These are phyloP conservation scores for Trichoderma arundinaceum DNA, from an alignment of 2,329 filamentous ascomycete species.

Conservation along the genomic window DNA sequence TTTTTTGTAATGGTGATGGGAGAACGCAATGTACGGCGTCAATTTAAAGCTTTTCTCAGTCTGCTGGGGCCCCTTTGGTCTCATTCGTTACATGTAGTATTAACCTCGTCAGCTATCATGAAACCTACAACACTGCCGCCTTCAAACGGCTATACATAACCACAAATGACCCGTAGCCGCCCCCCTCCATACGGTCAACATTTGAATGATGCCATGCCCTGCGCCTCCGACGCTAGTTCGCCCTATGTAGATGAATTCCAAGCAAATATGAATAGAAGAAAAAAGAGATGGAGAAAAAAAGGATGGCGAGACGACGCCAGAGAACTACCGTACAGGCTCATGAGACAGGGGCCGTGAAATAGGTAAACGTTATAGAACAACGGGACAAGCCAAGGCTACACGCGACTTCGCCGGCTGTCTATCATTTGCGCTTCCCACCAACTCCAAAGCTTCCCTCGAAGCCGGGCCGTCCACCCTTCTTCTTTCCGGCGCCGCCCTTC, in stretches of 20 bases:
- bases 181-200: background rate
- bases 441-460: slow-evolving; percentile 72
- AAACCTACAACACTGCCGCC: slow-evolving; percentile 1
- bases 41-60: slow-evolving; percentile 2
- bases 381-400: slow-evolving; percentile 12
- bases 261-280: background rate
- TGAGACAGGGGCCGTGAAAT: slow-evolving; percentile 7
- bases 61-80: background rate
- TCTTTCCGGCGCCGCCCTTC: slow-evolving; percentile 47
- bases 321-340: slow-evolving; percentile 1
- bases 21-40: slow-evolving; percentile 22
- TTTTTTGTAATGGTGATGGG: slow-evolving; percentile 30
- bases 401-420: slow-evolving; percentile 33
- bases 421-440: slow-evolving; percentile 55
- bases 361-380: slow-evolving; percentile 12
- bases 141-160: slow-evolving; percentile 17
- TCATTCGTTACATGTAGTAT: slow-evolving; percentile 8
- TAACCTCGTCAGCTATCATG: slow-evolving; percentile 18
- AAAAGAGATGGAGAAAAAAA: background rate
- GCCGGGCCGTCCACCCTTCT: slow-evolving; percentile 64
- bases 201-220: slow-evolving; percentile 27
- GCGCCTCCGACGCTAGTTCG: slow-evolving; percentile 15
- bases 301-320: background rate
- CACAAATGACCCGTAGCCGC: slow-evolving; percentile 19
- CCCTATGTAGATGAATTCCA: slow-evolving; percentile 24